Evolutionary conservation across 768 basidiomycete species (phyloP).

Genomic region (Mycena galopus): DNA sequence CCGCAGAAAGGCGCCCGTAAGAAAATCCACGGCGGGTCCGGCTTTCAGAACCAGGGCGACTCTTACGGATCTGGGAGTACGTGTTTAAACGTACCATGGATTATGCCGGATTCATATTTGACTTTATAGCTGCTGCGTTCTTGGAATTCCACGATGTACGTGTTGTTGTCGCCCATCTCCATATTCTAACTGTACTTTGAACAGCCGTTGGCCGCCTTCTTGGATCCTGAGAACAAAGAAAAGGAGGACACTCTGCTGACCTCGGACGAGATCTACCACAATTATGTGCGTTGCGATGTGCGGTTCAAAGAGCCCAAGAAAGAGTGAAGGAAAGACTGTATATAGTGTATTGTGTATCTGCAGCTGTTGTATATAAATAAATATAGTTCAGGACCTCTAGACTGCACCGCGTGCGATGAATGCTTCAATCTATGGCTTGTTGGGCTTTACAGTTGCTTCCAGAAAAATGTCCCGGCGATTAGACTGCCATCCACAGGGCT

Average conservation of each 20-base stretch:
- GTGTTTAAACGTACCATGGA: conserved; percentile 42
- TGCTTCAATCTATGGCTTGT: no score
- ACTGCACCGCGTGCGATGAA: no score
- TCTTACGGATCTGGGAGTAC: conserved; percentile 71
- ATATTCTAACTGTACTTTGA: conserved; percentile 12
- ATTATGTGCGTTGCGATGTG: conserved; percentile 74
- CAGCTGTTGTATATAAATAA: not conserved
- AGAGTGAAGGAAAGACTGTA: not conserved
- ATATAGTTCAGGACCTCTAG: no score
- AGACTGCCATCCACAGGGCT: conserved; percentile 23
- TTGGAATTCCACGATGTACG: conserved; percentile 76
- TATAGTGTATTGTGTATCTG: not conserved
- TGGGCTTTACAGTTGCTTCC: conserved; percentile 26
- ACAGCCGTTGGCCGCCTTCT: conserved; percentile 74
- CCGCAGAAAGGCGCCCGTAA: conserved; percentile 68
- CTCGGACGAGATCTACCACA: conserved; percentile 80
- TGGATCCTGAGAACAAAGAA: conserved; percentile 67
- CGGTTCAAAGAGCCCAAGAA: conserved; percentile 44
- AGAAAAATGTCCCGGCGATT: conserved; percentile 27
- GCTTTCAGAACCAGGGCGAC: conserved; percentile 63
- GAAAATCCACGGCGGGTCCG: conserved; percentile 83
- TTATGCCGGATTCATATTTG: not conserved
- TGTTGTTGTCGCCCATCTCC: not conserved
- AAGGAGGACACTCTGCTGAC: conserved; percentile 76
- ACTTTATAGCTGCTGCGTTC: conserved; percentile 67